A percentile compares a stretch with the other conserved stretches of the same genome.
These are phyloP conservation scores for Syzygium jambos DNA, from an alignment of 345 rosid genomes.

Conservation along the genomic window DNA sequence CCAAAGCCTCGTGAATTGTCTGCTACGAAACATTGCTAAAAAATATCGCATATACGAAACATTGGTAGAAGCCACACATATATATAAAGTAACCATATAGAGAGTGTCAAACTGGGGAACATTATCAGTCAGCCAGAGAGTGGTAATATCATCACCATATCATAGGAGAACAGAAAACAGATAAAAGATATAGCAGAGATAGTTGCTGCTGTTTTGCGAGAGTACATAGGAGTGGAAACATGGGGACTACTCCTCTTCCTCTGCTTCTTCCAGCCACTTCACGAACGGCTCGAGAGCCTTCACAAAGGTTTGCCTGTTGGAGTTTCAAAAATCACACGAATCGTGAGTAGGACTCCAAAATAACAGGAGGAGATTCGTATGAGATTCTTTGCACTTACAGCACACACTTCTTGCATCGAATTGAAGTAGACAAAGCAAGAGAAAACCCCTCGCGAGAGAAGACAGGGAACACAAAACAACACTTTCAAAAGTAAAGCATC, in stretches of 20 bases:
- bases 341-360: neutral
- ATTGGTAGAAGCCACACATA: neutral
- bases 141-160: neutral
- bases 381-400: neutral
- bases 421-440: neutral
- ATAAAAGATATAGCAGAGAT: neutral
- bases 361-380: neutral
- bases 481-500: neutral
- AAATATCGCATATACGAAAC: neutral
- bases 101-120: neutral
- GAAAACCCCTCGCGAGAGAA: neutral
- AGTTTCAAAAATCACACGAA: neutral
- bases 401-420: neutral
- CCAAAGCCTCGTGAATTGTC: neutral
- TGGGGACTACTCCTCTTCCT: constrained; percentile 67
- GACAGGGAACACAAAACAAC: neutral
- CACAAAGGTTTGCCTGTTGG: constrained; percentile 77
- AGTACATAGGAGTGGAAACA: neutral
- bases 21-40: neutral
- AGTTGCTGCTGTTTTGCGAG: neutral
- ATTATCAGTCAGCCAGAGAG: neutral
- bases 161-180: neutral
- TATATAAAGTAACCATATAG: neutral
- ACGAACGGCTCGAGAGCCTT: constrained; percentile 90
- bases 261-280: constrained; percentile 98